Evolutionary conservation across 805 yeast species (phyloP).

Genomic region (Lipomyces spencermartinsiae): DNA sequence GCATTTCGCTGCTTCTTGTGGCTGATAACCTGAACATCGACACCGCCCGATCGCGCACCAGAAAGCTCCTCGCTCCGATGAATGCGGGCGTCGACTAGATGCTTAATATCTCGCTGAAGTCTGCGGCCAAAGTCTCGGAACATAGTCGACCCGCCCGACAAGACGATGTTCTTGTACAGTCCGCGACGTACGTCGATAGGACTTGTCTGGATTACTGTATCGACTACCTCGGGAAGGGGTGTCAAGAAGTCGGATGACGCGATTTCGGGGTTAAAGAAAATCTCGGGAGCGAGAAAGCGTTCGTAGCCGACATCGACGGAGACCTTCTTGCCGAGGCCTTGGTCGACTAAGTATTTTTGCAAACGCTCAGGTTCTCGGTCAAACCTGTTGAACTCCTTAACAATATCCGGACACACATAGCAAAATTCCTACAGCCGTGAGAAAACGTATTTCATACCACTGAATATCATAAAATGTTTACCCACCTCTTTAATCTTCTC

Average conservation of each 20-base stretch:
- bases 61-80: conserved; percentile 77
- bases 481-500: conserved; percentile 84
- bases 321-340: conserved; percentile 65
- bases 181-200: conserved; percentile 99
- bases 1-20: conserved; percentile 98
- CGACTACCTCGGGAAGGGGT: conserved; percentile 95
- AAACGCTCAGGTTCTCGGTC: conserved; percentile 93
- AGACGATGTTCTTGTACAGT: conserved; percentile 90
- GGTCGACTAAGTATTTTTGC: conserved; percentile 90
- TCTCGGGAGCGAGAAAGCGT: conserved; percentile 98
- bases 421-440: conserved; percentile 64
- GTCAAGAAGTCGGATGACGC: conserved; percentile 93
- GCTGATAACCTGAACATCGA: conserved; percentile 93
- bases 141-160: conserved; percentile 98
- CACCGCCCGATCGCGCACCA: conserved; percentile 83
- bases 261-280: conserved; percentile 97
- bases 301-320: conserved; percentile 95
- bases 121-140: conserved; percentile 98
- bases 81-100: conserved; percentile 87
- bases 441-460: neutral
- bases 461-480: neutral
- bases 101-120: conserved; percentile 90
- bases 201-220: conserved; percentile 89
- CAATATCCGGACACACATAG: conserved; percentile 97
- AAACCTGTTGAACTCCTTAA: conserved; percentile 91